phyloP scores from a whole-genome alignment of 495 filamentous ascomycete species.

The Daldinia decipiens region DNA sequence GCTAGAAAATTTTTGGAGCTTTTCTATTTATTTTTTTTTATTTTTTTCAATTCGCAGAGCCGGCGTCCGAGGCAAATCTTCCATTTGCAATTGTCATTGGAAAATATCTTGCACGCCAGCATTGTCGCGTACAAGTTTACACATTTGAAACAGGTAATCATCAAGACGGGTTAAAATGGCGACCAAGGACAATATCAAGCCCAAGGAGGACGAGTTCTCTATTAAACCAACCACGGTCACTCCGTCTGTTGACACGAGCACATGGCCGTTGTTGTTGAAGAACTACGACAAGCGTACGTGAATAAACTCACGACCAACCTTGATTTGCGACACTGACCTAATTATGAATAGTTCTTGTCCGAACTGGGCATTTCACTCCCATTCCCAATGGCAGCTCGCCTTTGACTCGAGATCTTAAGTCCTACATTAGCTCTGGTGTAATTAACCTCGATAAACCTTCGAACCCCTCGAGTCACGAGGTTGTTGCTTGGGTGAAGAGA shows the following conservation, averaged over 20 bases:
- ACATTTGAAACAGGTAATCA: constrained; percentile 24
- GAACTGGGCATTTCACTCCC: constrained; percentile 92
- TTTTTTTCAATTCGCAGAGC: constrained; percentile 35
- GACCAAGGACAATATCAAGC: constrained; percentile 68
- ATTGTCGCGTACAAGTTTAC: constrained; percentile 30
- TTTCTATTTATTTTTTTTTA: constrained; percentile 37
- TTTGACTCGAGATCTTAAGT: constrained; percentile 90
- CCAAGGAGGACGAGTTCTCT: constrained; percentile 74
- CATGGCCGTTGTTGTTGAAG: constrained; percentile 91
- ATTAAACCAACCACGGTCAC: constrained; percentile 87
- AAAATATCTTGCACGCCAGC: constrained; percentile 33
- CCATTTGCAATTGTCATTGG: constrained; percentile 35
- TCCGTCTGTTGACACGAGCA: constrained; percentile 76
- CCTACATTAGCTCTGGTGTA: constrained; percentile 93
- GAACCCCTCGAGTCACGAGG: constrained; percentile 97
- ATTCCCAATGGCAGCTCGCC: constrained; percentile 89
- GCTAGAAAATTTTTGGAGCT: constrained; percentile 50
- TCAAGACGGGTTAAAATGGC: constrained; percentile 59
- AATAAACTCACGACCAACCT: not conserved
- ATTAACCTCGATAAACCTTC: constrained; percentile 99
- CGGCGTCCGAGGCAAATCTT: constrained; percentile 21
- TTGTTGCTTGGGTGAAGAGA: constrained; percentile 98
- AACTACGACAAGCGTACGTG: constrained; percentile 76
- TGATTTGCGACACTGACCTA: constrained; percentile 13
- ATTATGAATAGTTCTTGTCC: constrained; percentile 73